Evolutionary conservation across 805 yeast genomes (phyloP), one percentile per base, ranked within the genome.

Genomic region (Cyberlindnera mycetangii): DNA sequence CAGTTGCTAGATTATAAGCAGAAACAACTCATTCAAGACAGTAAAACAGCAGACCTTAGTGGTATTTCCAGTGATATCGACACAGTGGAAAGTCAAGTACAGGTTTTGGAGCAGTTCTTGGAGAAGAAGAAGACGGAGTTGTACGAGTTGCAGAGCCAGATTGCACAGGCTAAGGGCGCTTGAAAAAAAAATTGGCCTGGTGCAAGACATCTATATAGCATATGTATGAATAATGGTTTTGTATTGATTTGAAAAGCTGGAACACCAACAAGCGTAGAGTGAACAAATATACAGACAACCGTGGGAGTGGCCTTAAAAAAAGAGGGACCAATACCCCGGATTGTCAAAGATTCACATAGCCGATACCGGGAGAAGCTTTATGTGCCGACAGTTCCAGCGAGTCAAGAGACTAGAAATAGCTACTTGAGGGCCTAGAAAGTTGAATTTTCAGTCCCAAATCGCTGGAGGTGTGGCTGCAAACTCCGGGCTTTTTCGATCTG

Each of bases 1-100:
- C 92, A 86, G 55, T 68, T 93, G 53, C 74, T 89, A 49, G 83
- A 79, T 52, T 90, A 85, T 64, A 90, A 88, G 63, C 82, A 85
- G 61, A 67, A 70, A 19, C 80, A 79, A 64, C 69, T 83, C 41
- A 59, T 65, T 6, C 65, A 68, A 39, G 59, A 69, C 12, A 58
- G 69, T 27, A 60, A 50, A 32, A 28, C 46, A 10, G 44, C 55
- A 10, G 62, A 78, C 56, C 62, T 79, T 37, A 70, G 70, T 24
- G 82, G 77, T 20, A 72, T 87, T 11, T 72, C 73, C 31, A 69
- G 71, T 56, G 90, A 85, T 54, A 70, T 86, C 42, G 82, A 78
- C 17, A 75, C 77, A 41, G 83, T 92, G 50, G 88, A 84, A 55
- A 77, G 76, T 53, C 98, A 93, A 64, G 87, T 90, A 3, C 68